Evolutionary conservation across 169 alveolate genomes (phyloP).

Genomic region (Cryptosporidium bovis): DNA sequence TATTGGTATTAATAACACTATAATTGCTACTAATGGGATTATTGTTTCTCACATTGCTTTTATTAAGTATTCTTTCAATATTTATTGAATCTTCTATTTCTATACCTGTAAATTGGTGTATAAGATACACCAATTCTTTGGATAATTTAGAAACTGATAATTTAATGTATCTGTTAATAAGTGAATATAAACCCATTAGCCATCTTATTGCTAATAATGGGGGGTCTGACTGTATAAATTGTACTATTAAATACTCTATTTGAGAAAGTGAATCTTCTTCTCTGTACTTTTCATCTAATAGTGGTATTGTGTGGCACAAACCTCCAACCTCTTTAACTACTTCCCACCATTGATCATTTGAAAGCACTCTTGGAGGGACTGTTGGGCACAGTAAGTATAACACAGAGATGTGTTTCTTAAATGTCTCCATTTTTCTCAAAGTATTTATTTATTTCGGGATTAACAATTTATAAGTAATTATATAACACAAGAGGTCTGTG

Average conservation of each 20-base stretch:
- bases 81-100: not conserved
- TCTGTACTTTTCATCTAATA: not conserved
- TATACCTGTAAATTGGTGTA: slow-evolving; percentile 48
- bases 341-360: slow-evolving; percentile 72
- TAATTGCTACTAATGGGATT: not conserved
- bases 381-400: slow-evolving; percentile 67
- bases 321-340: slow-evolving; percentile 45
- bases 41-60: not conserved
- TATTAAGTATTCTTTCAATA: not conserved
- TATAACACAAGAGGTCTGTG: not conserved
- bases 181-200: slow-evolving; percentile 51
- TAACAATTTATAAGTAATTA: not conserved
- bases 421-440: slow-evolving; percentile 26
- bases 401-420: slow-evolving; percentile 49
- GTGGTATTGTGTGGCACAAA: slow-evolving; percentile 57
- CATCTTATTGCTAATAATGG: slow-evolving; percentile 51
- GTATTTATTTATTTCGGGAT: not conserved
- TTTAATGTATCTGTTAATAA: slow-evolving; percentile 28
- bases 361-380: slow-evolving; percentile 49
- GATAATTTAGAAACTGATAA: slow-evolving; percentile 39
- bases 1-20: not conserved
- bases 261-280: slow-evolving; percentile 31
- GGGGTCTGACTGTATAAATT: slow-evolving; percentile 59
- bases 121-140: slow-evolving; percentile 18
- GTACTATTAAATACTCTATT: slow-evolving; percentile 40